Conservation (phyloP, 2,329 filamentous ascomycete genomes). For the Aplosporella prunicola region DNA sequence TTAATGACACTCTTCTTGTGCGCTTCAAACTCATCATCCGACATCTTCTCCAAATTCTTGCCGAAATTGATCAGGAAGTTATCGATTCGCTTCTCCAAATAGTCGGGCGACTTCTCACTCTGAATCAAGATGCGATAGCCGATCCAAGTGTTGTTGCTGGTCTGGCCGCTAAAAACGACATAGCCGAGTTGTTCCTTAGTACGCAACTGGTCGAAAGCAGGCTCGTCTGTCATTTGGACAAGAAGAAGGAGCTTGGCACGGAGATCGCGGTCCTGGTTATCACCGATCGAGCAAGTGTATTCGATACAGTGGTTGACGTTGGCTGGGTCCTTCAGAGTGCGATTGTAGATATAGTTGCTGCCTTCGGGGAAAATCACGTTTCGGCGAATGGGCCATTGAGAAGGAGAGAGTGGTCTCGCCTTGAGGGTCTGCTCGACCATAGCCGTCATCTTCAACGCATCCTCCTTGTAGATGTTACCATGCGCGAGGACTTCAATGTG, state of each 20-base stretch:
- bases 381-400: constrained; percentile 71
- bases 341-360: constrained; percentile 75
- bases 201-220: constrained; percentile 84
- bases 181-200: constrained; percentile 98
- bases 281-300: constrained; percentile 36
- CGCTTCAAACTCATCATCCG: constrained; percentile 72
- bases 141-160: constrained; percentile 61
- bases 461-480: constrained; percentile 90
- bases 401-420: constrained; percentile 60
- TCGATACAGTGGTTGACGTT: constrained; percentile 60
- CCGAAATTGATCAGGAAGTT: constrained; percentile 65
- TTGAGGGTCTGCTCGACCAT: constrained; percentile 70
- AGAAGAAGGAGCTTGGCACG: constrained; percentile 73
- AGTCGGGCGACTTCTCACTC: constrained; percentile 75
- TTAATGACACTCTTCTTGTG: constrained; percentile 86
- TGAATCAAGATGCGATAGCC: constrained; percentile 88
- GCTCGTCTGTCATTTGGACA: constrained; percentile 85
- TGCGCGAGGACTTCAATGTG: constrained; percentile 84
- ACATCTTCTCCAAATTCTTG: constrained; percentile 62
- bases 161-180: constrained; percentile 77
- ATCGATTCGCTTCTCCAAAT: constrained; percentile 81
- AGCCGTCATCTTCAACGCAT: constrained; percentile 75
- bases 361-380: constrained; percentile 70
- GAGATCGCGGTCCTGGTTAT: constrained; percentile 50
- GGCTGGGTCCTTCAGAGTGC: constrained; percentile 69